Base-by-base conservation (phyloP, 2,329 filamentous ascomycete genomes). In the Orbilia javanica region DNA sequence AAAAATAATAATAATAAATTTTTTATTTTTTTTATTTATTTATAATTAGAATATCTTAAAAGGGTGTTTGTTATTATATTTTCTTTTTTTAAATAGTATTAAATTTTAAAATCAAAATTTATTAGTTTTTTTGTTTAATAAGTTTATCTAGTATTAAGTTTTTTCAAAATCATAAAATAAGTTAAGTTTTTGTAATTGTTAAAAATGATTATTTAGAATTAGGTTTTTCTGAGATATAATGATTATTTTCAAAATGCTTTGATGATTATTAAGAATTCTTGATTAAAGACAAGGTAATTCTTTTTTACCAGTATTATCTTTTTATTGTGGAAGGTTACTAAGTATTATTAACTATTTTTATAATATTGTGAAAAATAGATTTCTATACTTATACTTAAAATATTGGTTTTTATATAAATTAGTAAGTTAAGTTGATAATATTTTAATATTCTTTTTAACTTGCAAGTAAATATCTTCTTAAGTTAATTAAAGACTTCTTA, bases 1-100 rank as follows among this genome's bases (percentile, higher is more conserved):
- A 29, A 57, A 31, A 57, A 57, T 57, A 29, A 29, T 8, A 57
- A 57, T 13, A 57, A 57, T 29, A 34, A 57, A 22, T 31, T 31
- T 13, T 57, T 31, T 57, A 29, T 57, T 57, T 11, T 31, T 31
- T 29, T 57, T 57, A 8, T 57, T 31, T 29, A 57, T 57, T 15
- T 29, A 31, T 57, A 31, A 31, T 57, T 57, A 8, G 7, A 6
- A 31, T 57, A 6, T 13, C 15, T 6, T 6, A 42, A 42, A 6
- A 42, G 15, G 3, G 15, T 13, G 15, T 42, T 42, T 42, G 15
- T n/a, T 42, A 6, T 42, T 42, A 42, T n/a, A 42, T 42, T 42
- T 13, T 6, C n/a, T 42, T 42, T 42, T 42, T 42, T 42, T 42
- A 31, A n/a, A 31, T 57, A 31, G 31, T 57, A 57, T 57, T 29